A percentile compares a stretch with the other conserved stretches of the same genome.
phyloP scores from a whole-genome alignment of 2,329 filamentous ascomycete species.

The Hypoxylon sp. region DNA sequence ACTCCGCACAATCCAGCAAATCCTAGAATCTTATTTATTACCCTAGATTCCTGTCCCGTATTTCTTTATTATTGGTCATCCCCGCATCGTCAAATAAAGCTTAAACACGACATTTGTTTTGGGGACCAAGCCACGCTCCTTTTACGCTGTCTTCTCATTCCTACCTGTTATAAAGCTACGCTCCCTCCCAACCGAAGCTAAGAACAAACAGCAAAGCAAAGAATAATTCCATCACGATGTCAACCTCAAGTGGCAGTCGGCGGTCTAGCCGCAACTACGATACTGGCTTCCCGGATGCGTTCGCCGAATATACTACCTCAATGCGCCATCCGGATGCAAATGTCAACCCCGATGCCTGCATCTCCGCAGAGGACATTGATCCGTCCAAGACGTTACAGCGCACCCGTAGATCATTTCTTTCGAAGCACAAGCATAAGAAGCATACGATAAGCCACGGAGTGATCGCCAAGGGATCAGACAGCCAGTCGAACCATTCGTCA shows the following conservation, averaged over 20 bases:
- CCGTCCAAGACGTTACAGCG: conserved; percentile 53
- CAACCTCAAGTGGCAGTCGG: conserved; percentile 41
- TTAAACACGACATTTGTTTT: too few species aligned
- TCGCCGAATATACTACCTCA: conserved; percentile 62
- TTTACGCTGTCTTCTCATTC: too few species aligned
- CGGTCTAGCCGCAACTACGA: conserved; percentile 45
- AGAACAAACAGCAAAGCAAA: conserved; percentile 34
- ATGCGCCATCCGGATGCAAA: conserved; percentile 70
- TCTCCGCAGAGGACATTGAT: conserved; percentile 63
- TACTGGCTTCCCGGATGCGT: conserved; percentile 49
- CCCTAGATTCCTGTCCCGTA: background rate
- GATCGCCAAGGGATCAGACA: conserved; percentile 52
- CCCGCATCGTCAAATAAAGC: conserved; percentile 14
- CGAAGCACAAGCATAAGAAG: conserved; percentile 57
- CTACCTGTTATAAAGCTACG: too few species aligned
- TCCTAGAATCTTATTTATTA: background rate
- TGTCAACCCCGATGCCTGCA: conserved; percentile 63
- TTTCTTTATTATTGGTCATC: conserved; percentile 1
- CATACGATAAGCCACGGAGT: conserved; percentile 58
- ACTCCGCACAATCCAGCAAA: too few species aligned
- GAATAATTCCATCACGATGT: conserved; percentile 39
- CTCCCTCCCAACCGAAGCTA: conserved; percentile 29
- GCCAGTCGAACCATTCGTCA: conserved; percentile 27
- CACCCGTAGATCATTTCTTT: conserved; percentile 57
- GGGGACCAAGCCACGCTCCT: too few species aligned